These are phyloP conservation scores for Colletotrichum shisoi DNA, from an alignment of 2,329 filamentous ascomycete genomes.

Conservation along the genomic window DNA sequence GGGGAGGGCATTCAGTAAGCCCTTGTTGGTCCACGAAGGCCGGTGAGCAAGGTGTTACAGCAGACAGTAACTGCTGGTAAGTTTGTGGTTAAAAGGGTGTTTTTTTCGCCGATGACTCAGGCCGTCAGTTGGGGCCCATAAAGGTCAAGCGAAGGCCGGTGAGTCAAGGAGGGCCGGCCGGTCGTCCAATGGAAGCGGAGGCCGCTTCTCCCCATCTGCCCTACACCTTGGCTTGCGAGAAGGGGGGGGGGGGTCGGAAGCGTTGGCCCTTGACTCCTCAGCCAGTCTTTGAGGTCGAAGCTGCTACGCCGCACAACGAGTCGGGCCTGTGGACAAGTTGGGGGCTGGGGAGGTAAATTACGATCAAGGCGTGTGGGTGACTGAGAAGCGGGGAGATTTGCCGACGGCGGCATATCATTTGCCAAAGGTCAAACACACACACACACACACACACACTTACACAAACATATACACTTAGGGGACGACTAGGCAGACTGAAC, in stretches of 20 bases:
- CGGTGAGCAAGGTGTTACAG: too few species aligned
- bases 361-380: conserved; percentile 19
- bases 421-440: conserved; percentile 6
- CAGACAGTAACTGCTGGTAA: too few species aligned
- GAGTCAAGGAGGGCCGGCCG: conserved; percentile 8
- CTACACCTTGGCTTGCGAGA: conserved; percentile 20
- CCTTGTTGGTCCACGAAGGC: conserved; percentile 30
- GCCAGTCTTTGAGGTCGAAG: conserved; percentile 25
- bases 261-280: conserved; percentile 15
- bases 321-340: not conserved
- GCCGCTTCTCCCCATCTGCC: conserved; percentile 23
- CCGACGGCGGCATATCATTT: conserved; percentile 20
- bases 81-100: too few species aligned
- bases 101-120: too few species aligned
- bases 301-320: conserved; percentile 30
- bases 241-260: not conserved
- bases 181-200: conserved; percentile 18
- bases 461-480: not conserved
- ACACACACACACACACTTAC: too few species aligned
- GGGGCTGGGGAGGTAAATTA: conserved; percentile 6
- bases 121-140: too few species aligned
- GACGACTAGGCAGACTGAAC: not conserved
- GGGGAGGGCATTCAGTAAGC: conserved; percentile 14
- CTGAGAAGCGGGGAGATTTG: conserved; percentile 21
- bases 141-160: conserved; percentile 24